phyloP scores from a whole-genome alignment of 441 rosid species.

The Mallotus japonicus region DNA sequence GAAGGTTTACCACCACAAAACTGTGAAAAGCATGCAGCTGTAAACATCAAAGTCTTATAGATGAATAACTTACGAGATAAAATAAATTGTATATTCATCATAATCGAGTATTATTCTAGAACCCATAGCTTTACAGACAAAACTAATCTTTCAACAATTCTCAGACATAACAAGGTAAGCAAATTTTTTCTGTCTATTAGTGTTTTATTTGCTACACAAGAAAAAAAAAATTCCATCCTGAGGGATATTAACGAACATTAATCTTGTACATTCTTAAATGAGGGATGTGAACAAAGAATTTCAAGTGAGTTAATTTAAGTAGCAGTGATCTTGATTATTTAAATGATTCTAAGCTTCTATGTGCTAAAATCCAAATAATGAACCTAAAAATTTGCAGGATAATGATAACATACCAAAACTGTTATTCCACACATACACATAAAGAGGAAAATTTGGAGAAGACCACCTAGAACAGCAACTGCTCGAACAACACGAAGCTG shows the following conservation, averaged over 20 bases:
- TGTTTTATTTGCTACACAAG: not conserved
- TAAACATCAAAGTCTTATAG: slow-evolving; percentile 26
- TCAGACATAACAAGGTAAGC: not conserved
- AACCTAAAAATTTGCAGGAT: not conserved
- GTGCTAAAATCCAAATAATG: not conserved
- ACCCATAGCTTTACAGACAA: not conserved
- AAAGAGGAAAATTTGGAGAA: slow-evolving; percentile 88
- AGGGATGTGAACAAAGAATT: not conserved
- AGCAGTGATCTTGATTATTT: not conserved
- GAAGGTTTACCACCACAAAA: slow-evolving; percentile 92
- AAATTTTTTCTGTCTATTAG: no score
- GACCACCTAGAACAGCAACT: slow-evolving; percentile 94
- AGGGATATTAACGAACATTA: not conserved
- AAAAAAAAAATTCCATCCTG: not conserved
- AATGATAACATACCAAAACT: slow-evolving; percentile 60
- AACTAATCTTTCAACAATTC: not conserved
- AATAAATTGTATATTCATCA: not conserved
- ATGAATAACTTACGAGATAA: not conserved
- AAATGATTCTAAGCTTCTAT: not conserved
- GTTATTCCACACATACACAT: slow-evolving; percentile 91
- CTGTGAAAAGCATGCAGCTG: slow-evolving; percentile 44
- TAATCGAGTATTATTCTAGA: not conserved
- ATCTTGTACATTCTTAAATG: not conserved
- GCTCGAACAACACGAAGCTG: slow-evolving; percentile 98
- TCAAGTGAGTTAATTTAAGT: not conserved